These are phyloP conservation scores for Aspergillus jensenii DNA, from an alignment of 2,329 filamentous ascomycete species.

Conservation along the genomic window DNA sequence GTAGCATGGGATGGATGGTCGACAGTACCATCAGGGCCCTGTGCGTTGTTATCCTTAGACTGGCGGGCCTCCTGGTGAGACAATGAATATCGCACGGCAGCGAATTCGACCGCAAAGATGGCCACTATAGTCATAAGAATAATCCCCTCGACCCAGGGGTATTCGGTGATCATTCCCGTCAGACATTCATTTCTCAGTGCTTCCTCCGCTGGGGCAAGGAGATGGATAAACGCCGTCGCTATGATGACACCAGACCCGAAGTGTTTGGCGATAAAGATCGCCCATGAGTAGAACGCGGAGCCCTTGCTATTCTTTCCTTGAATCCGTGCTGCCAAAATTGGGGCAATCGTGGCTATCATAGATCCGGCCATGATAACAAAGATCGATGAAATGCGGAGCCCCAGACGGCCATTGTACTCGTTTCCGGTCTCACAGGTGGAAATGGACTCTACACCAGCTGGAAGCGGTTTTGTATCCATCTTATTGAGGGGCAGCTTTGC, in stretches of 20 bases:
- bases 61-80: constrained; percentile 55
- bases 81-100: constrained; percentile 73
- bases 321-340: constrained; percentile 66
- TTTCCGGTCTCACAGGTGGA: constrained; percentile 59
- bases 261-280: constrained; percentile 86
- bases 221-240: constrained; percentile 88
- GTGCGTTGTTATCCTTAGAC: constrained; percentile 23
- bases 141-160: constrained; percentile 83
- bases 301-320: constrained; percentile 53
- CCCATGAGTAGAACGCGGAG: constrained; percentile 54
- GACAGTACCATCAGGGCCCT: constrained; percentile 27
- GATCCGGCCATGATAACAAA: constrained; percentile 82
- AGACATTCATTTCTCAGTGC: constrained; percentile 71
- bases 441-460: too few species aligned
- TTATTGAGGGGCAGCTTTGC: too few species aligned
- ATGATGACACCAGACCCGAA: constrained; percentile 93
- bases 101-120: constrained; percentile 85
- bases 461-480: too few species aligned
- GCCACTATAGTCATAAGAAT: constrained; percentile 80
- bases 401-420: constrained; percentile 67
- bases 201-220: constrained; percentile 76
- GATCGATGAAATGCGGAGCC: constrained; percentile 77
- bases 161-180: constrained; percentile 63
- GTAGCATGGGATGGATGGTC: too few species aligned
- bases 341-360: constrained; percentile 68